Evolutionary conservation across 306 rosid species (phyloP).

Genomic region (Vigna reflexopilosa): DNA sequence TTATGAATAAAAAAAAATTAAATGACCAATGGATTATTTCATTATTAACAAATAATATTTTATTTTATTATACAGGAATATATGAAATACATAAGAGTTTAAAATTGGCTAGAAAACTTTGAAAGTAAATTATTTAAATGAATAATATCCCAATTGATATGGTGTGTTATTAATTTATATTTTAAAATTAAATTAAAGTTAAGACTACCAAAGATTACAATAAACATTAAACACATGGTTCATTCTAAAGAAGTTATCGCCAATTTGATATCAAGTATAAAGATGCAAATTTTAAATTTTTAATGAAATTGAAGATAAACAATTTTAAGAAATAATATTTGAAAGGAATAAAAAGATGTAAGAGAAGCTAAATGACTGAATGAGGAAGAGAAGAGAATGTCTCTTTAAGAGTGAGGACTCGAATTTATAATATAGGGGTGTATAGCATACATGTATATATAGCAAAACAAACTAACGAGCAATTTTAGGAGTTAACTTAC

Average conservation of each 20-base stretch:
- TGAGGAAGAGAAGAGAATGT: background rate
- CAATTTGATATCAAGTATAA: background rate
- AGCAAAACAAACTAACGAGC: background rate
- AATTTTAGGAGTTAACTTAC: background rate
- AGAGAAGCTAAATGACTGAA: background rate
- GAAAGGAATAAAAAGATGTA: background rate
- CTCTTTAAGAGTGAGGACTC: background rate
- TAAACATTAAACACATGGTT: background rate
- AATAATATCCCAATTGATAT: background rate
- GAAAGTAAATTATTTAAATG: background rate
- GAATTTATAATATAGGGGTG: background rate
- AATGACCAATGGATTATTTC: background rate
- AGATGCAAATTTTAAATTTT: too few relatives aligned
- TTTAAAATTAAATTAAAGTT: background rate
- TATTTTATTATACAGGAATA: background rate
- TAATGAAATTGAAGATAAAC: background rate
- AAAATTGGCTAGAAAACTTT: background rate
- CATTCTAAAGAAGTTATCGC: background rate
- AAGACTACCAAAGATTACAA: background rate
- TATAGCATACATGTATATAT: too few relatives aligned
- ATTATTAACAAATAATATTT: background rate
- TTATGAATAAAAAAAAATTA: background rate
- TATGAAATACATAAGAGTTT: background rate
- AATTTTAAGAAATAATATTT: background rate
- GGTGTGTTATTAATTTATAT: background rate